Evolutionary conservation across 345 rosid species (phyloP), one percentile per base, ranked within the genome.

Genomic region (Salix koriyanagi): DNA sequence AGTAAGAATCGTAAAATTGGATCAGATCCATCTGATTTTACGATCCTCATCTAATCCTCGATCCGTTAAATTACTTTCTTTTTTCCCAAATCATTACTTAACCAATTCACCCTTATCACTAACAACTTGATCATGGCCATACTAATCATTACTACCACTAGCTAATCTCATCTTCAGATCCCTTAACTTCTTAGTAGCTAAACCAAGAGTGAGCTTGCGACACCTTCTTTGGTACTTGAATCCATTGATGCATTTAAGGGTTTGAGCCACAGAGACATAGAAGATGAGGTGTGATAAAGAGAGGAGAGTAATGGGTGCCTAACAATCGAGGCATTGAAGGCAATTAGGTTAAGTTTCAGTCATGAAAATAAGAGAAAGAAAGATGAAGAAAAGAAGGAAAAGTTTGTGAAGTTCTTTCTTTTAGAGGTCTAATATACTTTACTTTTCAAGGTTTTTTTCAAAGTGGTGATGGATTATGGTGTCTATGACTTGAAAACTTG

Each of bases 141-240:
- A 81, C 79, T 30, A 30, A 30, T 85, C 93, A 1, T 89, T 85
- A 4, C 79, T 82, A 0, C 76, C 75, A 16, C 28, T 30, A 19
- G 36, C 82, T 67, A 85, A 65, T 73, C 97, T 82, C 68, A 85
- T 79, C 85, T 89, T 93, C 81, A 93, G 80, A 76, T 90, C 94
- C 71, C 98, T 84, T n/a, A 92, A 89, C 86, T 89, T 91, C 81
- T 96, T 96, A 1, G 96, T 93, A 34, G 99, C 99, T 70, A 93
- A 75, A 7, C 94, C 97, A 4, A 96, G 91, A 0, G 99, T 96
- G 71, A 96, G 94, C 88, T 96, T 96, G 82, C 93, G 99, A 81
- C 97, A 96, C 75, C 96, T 81, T n/a, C 98, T 80, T 87, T 96
- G 95, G 89, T 96, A 96, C 90, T 92, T 93, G 85, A 93, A 93